These are phyloP conservation scores for Mortierella hygrophila DNA, from an alignment of 192 early-diverging fungal species.

Conservation along the genomic window DNA sequence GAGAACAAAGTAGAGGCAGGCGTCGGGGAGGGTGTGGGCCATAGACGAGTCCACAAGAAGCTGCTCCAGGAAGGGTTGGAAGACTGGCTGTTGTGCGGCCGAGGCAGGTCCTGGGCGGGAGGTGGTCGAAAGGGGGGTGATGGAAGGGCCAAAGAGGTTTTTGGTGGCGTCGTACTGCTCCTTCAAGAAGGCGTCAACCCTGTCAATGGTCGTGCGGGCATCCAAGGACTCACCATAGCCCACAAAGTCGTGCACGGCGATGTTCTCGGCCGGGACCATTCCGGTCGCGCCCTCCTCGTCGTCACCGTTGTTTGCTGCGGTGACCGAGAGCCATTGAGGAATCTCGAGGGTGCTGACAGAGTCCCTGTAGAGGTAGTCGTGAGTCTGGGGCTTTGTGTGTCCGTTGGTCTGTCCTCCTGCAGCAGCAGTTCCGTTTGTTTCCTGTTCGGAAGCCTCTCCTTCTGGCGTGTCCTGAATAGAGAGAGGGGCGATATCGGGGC, in stretches of 20 bases:
- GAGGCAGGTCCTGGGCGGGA: slow-evolving; percentile 15
- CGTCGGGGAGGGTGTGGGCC: slow-evolving; percentile 49
- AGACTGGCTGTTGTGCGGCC: background rate
- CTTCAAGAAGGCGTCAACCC: slow-evolving; percentile 38
- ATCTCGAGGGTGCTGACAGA: slow-evolving; percentile 46
- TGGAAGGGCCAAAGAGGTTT: slow-evolving; percentile 32
- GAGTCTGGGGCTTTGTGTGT: background rate
- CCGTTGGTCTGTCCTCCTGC: background rate
- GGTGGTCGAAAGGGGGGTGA: slow-evolving; percentile 38
- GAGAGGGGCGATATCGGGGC: slow-evolving; percentile 23
- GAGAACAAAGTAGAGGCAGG: slow-evolving; percentile 50
- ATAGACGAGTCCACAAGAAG: slow-evolving; percentile 48
- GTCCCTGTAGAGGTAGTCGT: slow-evolving; percentile 19
- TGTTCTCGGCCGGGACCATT: slow-evolving; percentile 40
- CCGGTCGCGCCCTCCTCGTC: background rate
- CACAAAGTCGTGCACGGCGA: slow-evolving; percentile 52
- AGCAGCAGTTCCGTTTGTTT: background rate
- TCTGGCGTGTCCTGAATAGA: slow-evolving; percentile 12
- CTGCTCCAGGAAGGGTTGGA: slow-evolving; percentile 34
- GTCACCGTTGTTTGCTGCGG: background rate
- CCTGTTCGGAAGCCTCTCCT: background rate
- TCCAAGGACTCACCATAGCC: slow-evolving; percentile 50
- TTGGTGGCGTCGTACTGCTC: slow-evolving; percentile 44
- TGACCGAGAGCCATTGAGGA: slow-evolving; percentile 42
- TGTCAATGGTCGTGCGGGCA: slow-evolving; percentile 34